Evolutionary conservation across 345 rosid species (phyloP), one percentile per base, ranked within the genome.

Genomic region (Pelargonium nanum): DNA sequence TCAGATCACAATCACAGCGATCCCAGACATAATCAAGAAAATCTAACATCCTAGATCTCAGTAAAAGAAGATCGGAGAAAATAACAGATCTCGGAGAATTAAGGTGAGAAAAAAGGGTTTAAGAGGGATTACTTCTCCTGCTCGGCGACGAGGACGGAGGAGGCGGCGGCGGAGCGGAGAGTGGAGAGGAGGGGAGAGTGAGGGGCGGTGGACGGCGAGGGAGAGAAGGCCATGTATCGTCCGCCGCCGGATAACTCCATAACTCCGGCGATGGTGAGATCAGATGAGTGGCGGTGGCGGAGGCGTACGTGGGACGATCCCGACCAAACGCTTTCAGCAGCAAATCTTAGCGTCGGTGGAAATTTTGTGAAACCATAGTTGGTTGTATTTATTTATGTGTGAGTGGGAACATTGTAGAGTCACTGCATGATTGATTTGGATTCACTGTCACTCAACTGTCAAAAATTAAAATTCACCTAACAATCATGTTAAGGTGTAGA

Each of bases 211-310:
- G 95, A 82, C 16, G 91, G 95, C 23, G 98, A 89, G 16, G 89
- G 89, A 22, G 93, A 83, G 79, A 77, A 92, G 23, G 85, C 74
- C 95, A 92, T 89, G 76, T 64, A 92, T 57, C 93, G 79, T 34
- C 79, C 85, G 59, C 75, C 83, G 50, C 69, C 81, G 22, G 63
- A 53, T 22, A 76, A 68, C 56, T 63, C 44, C 83, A 74, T 79
- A 72, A 64, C 69, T 73, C 57, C 57, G 60, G 62, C 68, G 59
- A 60, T n/a, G 53, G 57, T 1, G 48, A 15, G 48, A 34, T 15
- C 13, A 17, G 48, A 6, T n/a, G n/a, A n/a, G n/a, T n/a, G n/a
- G n/a, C n/a, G n/a, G n/a, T n/a, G n/a, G n/a, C n/a, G n/a, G n/a
- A n/a, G n/a, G n/a, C n/a, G n/a, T n/a, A n/a, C n/a, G n/a, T n/a